Conservation (phyloP, 441 rosid species). For the Syzygium syzygioides region DNA sequence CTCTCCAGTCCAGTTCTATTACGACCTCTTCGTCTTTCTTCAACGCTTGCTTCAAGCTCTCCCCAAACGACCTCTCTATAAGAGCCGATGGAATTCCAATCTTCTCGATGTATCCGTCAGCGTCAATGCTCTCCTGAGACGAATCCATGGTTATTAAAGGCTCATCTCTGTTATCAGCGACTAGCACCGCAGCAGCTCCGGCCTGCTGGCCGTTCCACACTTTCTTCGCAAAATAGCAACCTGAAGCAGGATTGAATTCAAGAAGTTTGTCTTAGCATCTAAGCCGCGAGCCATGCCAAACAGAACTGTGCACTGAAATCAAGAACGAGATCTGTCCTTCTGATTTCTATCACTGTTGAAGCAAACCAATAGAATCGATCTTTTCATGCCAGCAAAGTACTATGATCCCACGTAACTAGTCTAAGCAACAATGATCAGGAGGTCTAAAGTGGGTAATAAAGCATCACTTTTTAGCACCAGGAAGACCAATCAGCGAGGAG, state of each 20-base stretch:
- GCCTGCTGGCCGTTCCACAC: constrained; percentile 86
- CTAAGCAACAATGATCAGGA: not conserved
- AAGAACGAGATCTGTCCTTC: not conserved
- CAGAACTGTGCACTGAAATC: not conserved
- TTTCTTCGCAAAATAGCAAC: constrained; percentile 81
- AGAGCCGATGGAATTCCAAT: constrained; percentile 78
- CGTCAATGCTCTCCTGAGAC: constrained; percentile 48
- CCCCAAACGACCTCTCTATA: constrained; percentile 58
- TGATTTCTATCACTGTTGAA: not conserved
- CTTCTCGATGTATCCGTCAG: constrained; percentile 66
- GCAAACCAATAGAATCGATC: not conserved
- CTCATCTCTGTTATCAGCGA: constrained; percentile 66
- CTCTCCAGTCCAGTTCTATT: constrained; percentile 80
- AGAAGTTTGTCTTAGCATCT: not conserved
- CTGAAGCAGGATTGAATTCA: constrained; percentile 23
- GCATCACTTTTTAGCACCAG: too few relatives aligned
- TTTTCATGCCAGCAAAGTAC: not conserved
- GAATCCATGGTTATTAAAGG: constrained; percentile 90
- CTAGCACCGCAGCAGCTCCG: constrained; percentile 83
- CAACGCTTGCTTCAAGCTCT: constrained; percentile 59
- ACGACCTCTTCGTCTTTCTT: constrained; percentile 57
- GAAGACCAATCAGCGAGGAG: not conserved
- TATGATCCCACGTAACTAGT: not conserved
- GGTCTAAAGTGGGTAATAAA: not conserved
- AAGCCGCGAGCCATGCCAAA: not conserved